A percentile compares a stretch with the other conserved stretches of the same genome.
These are phyloP conservation scores for Excoecaria agallocha DNA, from an alignment of 345 rosid genomes.

Conservation along the genomic window DNA sequence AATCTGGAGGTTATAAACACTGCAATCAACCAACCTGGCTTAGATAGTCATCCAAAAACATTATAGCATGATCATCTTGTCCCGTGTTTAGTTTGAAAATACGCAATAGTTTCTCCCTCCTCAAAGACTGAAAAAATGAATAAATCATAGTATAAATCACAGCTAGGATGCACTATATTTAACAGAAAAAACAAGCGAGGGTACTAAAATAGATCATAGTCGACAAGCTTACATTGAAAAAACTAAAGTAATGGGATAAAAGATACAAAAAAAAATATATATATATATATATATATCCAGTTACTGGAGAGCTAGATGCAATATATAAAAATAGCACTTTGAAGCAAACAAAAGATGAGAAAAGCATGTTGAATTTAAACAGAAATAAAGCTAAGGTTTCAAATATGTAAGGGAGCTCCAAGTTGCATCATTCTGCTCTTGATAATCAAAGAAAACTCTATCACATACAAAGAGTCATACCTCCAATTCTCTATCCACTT, in stretches of 20 bases:
- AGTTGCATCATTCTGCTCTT: background rate
- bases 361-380: background rate
- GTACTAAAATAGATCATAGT: background rate
- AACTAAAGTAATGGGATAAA: background rate
- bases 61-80: slow-evolving; percentile 85
- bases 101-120: slow-evolving; percentile 70
- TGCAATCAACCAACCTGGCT: slow-evolving; percentile 48
- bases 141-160: slow-evolving; percentile 1
- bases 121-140: slow-evolving; percentile 48
- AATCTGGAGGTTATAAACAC: background rate
- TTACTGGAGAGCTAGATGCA: background rate
- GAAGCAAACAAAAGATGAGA: background rate
- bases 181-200: background rate
- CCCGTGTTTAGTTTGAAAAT: slow-evolving; percentile 82
- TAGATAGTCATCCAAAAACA: slow-evolving; percentile 82
- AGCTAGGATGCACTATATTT: background rate
- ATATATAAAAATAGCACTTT: background rate
- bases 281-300: too few species aligned
- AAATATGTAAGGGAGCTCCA: background rate
- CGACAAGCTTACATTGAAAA: background rate
- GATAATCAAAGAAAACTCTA: background rate
- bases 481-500: slow-evolving; percentile 87
- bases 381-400: background rate
- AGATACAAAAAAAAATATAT: background rate
- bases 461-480: slow-evolving; percentile 25